Base-by-base conservation (phyloP, 305 asterid genomes). In the Salvia sclarea region DNA sequence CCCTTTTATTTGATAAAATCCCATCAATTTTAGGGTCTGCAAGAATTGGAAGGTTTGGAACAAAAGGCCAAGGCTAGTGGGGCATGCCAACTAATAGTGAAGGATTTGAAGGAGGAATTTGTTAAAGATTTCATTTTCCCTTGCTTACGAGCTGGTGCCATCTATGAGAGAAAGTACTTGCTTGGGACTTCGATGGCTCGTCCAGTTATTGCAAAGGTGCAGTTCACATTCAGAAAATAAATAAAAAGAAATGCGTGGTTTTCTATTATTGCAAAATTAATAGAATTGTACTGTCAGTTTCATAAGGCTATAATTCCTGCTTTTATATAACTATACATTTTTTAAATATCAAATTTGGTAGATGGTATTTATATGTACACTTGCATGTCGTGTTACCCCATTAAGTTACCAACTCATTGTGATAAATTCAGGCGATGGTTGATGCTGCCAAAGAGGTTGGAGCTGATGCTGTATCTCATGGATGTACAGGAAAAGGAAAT, bases 131-230 rank as follows among this genome's bases (percentile, higher is more conserved):
- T 75, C 58, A 89, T 89, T 68, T 94, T 85, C 80, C 99, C 98
- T 50, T 94, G 99, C 80, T 78, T 94, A 72, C 87, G 89, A 71
- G 99, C 96, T 38, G 97, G 97, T 72, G 96, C 99, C 45, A 72
- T 94, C 77, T 94, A 91, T 79, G 97, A 94, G 78, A 84, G 99
- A 54, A 94, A 91, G 80, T 94, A 91, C 84, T 79, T 89, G 81
- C 95, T 94, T 24, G 96, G 96, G 55, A 94, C 99, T 64, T 91
- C 99, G 72, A 94, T 91, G 96, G 97, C 99, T 72, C 96, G 96
- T 35, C 99, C 97, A 6, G 96, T 91, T 61, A 94, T 91, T 77
- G 99, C 96, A 24, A 94, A 94, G 98, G 99, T 90, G 78, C 75
- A 49, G 33, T 60, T 20, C 28, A 47, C 24, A 18, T 60, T 20